Evolutionary conservation across 495 filamentous ascomycete genomes (phyloP).

Genomic region (Neurospora sp.): DNA sequence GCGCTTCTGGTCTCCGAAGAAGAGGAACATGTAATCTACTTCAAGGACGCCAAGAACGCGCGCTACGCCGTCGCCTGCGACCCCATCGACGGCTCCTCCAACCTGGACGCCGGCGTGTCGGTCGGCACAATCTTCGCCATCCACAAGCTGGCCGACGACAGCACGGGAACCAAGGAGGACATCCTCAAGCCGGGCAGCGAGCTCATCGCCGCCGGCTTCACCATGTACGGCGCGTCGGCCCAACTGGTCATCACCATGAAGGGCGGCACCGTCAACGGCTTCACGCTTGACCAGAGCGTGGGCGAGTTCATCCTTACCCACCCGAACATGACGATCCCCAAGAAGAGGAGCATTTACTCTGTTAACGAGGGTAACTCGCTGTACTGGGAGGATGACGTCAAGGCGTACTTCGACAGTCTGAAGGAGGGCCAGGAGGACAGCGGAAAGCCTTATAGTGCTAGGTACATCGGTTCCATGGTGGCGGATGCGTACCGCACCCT

Average conservation of each 20-base stretch:
- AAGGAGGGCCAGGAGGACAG: conserved; percentile 59
- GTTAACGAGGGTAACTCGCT: conserved; percentile 96
- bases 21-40: conserved; percentile 83
- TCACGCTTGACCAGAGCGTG: conserved; percentile 90
- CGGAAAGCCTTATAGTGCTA: conserved; percentile 84
- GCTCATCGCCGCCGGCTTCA: conserved; percentile 89
- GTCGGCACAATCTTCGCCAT: conserved; percentile 97
- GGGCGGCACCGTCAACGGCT: conserved; percentile 86
- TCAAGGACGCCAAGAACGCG: conserved; percentile 67
- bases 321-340: conserved; percentile 82
- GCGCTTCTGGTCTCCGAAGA: conserved; percentile 91
- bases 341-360: conserved; percentile 79
- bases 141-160: conserved; percentile 70
- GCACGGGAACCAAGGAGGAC: conserved; percentile 64
- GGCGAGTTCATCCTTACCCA: conserved; percentile 99
- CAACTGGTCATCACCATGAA: conserved; percentile 97
- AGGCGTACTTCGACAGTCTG: conserved; percentile 77
- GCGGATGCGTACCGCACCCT: conserved; percentile 95
- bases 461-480: conserved; percentile 97
- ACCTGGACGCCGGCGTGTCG: conserved; percentile 94
- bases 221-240: conserved; percentile 97
- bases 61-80: conserved; percentile 95
- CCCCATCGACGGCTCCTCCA: conserved; percentile 95
- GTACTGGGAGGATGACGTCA: conserved; percentile 88
- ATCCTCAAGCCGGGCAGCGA: conserved; percentile 81